These are phyloP conservation scores for Symbiodinium natans DNA, from an alignment of 73 alveolate species.

Conservation along the genomic window DNA sequence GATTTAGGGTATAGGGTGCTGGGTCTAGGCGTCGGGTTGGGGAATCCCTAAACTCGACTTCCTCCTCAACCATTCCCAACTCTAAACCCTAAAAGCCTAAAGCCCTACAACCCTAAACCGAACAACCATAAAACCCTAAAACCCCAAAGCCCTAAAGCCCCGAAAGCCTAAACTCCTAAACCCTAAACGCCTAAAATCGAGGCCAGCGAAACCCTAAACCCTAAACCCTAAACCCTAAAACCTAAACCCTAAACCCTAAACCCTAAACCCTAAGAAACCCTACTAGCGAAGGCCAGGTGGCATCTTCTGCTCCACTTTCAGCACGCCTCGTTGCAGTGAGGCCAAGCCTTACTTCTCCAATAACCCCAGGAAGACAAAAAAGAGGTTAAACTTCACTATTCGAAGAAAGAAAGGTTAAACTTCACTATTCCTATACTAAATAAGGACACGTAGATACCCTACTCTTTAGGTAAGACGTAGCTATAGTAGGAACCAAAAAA, in stretches of 20 bases:
- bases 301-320: not conserved
- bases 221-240: not conserved
- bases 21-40: not conserved
- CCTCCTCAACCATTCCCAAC: not conserved
- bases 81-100: too few relatives aligned
- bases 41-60: not conserved
- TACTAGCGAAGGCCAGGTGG: not conserved
- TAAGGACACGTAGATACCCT: too few relatives aligned
- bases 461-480: too few relatives aligned
- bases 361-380: too few relatives aligned
- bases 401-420: too few relatives aligned
- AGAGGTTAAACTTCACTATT: too few relatives aligned
- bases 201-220: not conserved
- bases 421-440: too few relatives aligned
- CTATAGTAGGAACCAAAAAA: too few relatives aligned
- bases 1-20: too few relatives aligned
- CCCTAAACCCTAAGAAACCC: not conserved
- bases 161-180: not conserved
- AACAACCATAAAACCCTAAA: not conserved
- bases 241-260: too few relatives aligned
- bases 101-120: not conserved
- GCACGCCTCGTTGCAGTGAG: not conserved
- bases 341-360: too few relatives aligned
- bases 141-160: too few relatives aligned
- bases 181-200: not conserved